These are phyloP conservation scores for Camelina neglecta DNA, from an alignment of 345 rosid species.

Conservation along the genomic window DNA sequence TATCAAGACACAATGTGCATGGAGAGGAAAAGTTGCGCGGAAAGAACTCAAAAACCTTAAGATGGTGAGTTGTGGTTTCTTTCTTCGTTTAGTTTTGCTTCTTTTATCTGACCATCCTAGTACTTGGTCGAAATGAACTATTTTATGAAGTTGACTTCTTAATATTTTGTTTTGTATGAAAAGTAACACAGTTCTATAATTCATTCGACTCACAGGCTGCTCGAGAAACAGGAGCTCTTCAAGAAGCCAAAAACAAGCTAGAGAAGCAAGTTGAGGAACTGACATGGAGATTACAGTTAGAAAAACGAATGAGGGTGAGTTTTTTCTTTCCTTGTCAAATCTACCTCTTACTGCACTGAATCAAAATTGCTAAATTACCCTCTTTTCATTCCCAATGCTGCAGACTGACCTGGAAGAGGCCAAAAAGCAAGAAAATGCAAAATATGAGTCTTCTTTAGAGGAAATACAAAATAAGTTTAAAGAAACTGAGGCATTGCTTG, in stretches of 20 bases:
- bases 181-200: constrained; percentile 16
- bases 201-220: constrained; percentile 70
- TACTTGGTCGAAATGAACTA: constrained; percentile 3
- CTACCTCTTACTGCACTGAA: constrained; percentile 9
- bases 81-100: constrained; percentile 24
- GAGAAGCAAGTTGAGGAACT: constrained; percentile 99
- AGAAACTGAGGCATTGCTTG: constrained; percentile 79
- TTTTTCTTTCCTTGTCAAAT: constrained; percentile 10
- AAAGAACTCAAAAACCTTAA: constrained; percentile 88
- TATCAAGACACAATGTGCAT: constrained; percentile 83
- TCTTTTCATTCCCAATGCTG: constrained; percentile 32
- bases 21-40: constrained; percentile 96
- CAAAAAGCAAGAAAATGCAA: constrained; percentile 86
- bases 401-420: constrained; percentile 96
- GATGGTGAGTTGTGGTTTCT: constrained; percentile 64
- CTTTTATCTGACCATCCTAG: constrained; percentile 20
- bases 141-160: constrained; percentile 19
- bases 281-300: constrained; percentile 97
- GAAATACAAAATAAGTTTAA: constrained; percentile 82
- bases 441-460: constrained; percentile 80
- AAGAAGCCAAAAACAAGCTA: constrained; percentile 96
- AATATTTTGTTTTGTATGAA: constrained; percentile 6
- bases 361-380: constrained; percentile 11
- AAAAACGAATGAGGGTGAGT: constrained; percentile 93
- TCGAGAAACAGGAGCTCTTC: constrained; percentile 98